Evolutionary conservation across 306 rosid species (phyloP).

Genomic region (Benincasa hispida): DNA sequence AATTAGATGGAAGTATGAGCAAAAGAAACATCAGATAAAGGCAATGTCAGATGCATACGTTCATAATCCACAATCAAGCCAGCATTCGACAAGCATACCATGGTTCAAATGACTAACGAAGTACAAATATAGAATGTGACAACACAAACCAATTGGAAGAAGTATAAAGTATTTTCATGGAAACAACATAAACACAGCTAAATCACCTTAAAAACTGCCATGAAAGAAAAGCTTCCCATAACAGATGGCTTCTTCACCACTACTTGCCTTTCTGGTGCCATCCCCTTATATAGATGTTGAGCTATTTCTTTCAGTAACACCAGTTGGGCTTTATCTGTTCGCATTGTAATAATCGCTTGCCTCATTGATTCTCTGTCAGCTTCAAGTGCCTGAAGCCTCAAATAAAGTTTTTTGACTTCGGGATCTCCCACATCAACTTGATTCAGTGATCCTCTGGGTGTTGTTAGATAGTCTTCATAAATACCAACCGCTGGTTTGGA

Average conservation of each 20-base stretch:
- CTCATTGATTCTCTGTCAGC: constrained; percentile 99
- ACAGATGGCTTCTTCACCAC: constrained; percentile 35
- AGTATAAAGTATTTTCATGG: not conserved
- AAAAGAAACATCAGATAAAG: not conserved
- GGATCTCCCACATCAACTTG: constrained; percentile 57
- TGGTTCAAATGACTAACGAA: not conserved
- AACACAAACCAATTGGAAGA: not conserved
- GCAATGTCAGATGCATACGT: not conserved
- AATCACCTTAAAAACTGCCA: constrained; percentile 61
- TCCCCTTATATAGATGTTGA: constrained; percentile 75
- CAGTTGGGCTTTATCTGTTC: constrained; percentile 86
- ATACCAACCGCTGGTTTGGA: constrained; percentile 37
- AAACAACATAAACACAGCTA: not conserved
- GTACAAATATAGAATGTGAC: not conserved
- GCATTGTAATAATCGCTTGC: constrained; percentile 78
- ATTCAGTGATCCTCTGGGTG: constrained; percentile 38
- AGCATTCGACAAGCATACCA: not conserved
- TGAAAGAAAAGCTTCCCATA: constrained; percentile 24
- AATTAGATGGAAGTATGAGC: not conserved
- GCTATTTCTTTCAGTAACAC: constrained; percentile 95
- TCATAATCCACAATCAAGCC: not conserved
- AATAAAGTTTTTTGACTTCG: constrained; percentile 67
- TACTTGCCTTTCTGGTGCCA: constrained; percentile 48
- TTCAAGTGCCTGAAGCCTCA: constrained; percentile 96
- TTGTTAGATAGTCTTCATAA: constrained; percentile 37